A percentile compares a stretch with the other conserved stretches of the same genome.
Conservation (phyloP, 2,329 filamentous ascomycete species). For the Hypoxylon sp. region DNA sequence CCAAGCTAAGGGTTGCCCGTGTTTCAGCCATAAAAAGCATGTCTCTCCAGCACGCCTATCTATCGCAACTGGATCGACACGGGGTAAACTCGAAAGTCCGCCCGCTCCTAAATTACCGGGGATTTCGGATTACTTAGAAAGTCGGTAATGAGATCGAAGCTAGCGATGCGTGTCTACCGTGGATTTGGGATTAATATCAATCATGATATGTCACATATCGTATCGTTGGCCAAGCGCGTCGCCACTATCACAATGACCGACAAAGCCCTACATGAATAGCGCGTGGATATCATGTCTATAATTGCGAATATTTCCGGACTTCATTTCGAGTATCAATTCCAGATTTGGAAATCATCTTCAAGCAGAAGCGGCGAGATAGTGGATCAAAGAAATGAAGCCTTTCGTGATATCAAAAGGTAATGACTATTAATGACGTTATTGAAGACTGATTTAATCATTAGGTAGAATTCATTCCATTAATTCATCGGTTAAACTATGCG, state of each 20-base stretch:
- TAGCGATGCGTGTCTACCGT: not conserved
- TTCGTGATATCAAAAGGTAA: not conserved
- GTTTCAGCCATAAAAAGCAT: not conserved
- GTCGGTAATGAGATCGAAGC: not conserved
- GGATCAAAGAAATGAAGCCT: not conserved
- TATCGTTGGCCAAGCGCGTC: not conserved
- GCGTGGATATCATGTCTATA: not conserved
- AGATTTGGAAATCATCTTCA: not conserved
- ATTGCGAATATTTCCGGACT: not conserved
- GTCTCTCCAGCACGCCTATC: not conserved
- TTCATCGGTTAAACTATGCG: constrained; percentile 5
- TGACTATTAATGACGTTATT: not conserved
- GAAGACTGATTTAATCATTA: not conserved
- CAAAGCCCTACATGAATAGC: not conserved
- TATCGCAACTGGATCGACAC: not conserved
- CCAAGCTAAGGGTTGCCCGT: not conserved
- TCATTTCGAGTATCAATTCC: not conserved
- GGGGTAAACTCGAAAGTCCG: not conserved
- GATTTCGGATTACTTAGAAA: not conserved
- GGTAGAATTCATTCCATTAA: not conserved
- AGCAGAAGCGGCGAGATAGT: not conserved
- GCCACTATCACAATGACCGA: not conserved
- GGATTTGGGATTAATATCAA: not conserved
- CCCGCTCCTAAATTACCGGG: not conserved
- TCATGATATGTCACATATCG: not conserved